Evolutionary conservation across 139 green algal species (phyloP).

Genomic region (Pleodorina starrii): DNA sequence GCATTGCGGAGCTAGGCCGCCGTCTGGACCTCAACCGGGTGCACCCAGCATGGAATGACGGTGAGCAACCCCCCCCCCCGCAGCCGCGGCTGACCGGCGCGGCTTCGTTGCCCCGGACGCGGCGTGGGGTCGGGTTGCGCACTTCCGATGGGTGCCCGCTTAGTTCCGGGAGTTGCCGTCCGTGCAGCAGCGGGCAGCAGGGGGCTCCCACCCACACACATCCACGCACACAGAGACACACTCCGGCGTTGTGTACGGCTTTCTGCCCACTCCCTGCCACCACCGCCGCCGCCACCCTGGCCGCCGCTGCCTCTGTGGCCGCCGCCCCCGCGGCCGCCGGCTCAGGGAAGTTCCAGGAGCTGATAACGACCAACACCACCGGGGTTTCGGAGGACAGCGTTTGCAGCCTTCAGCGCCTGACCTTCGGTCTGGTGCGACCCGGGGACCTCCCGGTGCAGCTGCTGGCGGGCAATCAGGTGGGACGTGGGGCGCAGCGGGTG

Average conservation of each 20-base stretch:
- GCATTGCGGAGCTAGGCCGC: not conserved
- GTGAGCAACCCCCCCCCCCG: not conserved
- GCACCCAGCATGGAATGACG: constrained; percentile 1
- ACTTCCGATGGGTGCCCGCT: not conserved
- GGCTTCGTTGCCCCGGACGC: too few relatives aligned
- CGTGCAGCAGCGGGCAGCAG: not conserved
- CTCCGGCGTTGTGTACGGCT: not conserved
- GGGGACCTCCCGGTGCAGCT: not conserved
- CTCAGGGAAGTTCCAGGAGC: not conserved
- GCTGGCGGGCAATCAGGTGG: not conserved
- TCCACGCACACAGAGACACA: not conserved
- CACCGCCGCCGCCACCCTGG: not conserved
- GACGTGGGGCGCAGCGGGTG: too few relatives aligned
- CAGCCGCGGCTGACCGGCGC: too few relatives aligned
- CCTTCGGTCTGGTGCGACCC: not conserved
- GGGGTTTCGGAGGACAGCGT: not conserved
- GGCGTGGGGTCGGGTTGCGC: too few relatives aligned
- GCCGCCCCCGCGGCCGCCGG: too few relatives aligned
- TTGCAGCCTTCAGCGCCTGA: not conserved
- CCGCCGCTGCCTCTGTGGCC: not conserved
- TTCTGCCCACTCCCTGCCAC: not conserved
- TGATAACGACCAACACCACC: not conserved
- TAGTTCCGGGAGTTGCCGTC: not conserved
- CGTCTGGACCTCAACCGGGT: not conserved
- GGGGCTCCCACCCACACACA: not conserved